Conservation (phyloP, 257 asterid species). For the Gentiana macrophylla region DNA sequence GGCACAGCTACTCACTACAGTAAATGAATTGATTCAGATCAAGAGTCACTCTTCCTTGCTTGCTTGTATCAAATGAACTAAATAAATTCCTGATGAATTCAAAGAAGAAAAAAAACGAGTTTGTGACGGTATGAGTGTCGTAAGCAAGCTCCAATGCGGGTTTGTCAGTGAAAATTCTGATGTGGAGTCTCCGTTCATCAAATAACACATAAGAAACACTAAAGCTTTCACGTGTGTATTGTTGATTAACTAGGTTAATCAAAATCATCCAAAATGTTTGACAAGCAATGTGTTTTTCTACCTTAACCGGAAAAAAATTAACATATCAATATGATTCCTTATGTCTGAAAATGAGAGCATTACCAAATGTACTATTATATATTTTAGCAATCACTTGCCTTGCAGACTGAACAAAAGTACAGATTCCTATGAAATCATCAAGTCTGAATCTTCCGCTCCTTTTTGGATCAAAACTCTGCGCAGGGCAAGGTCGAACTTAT, state of each 20-base stretch:
- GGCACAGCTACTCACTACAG: constrained; percentile 51
- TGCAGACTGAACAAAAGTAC: constrained; percentile 76
- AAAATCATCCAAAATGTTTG: too few species aligned
- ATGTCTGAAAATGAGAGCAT: too few species aligned
- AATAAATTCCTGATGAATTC: constrained; percentile 44
- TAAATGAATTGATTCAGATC: constrained; percentile 73
- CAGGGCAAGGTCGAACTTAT: too few species aligned
- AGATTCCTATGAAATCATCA: constrained; percentile 62
- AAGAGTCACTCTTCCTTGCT: constrained; percentile 74
- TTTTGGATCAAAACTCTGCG: constrained; percentile 68
- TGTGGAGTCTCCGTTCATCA: neutral
- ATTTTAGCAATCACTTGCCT: constrained; percentile 23
- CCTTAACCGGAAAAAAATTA: too few species aligned
- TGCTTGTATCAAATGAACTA: constrained; percentile 66
- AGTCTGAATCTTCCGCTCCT: constrained; percentile 65
- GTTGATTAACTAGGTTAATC: too few species aligned
- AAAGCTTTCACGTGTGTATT: neutral
- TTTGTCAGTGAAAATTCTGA: neutral
- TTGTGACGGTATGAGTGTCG: too few species aligned
- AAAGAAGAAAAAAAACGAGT: too few species aligned
- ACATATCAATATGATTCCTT: too few species aligned
- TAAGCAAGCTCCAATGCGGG: too few species aligned
- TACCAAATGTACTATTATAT: too few species aligned
- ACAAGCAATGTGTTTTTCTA: too few species aligned
- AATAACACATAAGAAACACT: neutral